Base-by-base conservation (phyloP, 2,329 filamentous ascomycete species). In the Phaeoacremonium minimum region DNA sequence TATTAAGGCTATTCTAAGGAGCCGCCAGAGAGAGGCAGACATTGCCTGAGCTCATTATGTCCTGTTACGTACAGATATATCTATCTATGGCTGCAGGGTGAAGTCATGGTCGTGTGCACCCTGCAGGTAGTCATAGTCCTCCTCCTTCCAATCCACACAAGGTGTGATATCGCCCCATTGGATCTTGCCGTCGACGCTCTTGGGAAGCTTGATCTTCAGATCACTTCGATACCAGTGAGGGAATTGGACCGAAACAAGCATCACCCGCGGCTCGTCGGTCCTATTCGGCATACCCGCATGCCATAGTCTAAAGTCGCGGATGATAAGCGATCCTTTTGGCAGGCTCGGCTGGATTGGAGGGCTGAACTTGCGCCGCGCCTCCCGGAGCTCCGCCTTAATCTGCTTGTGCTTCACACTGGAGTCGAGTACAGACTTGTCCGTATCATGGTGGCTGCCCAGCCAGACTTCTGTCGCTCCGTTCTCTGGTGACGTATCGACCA, bases 381-480 rank as follows among this genome's bases (percentile, higher is more conserved):
- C 54, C 14, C 61, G 40, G 6, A 60, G 42, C 2, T 57, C 51
- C 6, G 50, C 39, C 17, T 52, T 55, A 36, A 66, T 60, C 36
- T 49, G 33, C 31, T 39, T 29, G 8, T 41, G 18, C 22, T 38
- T 26, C 37, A 32, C 16, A 7, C 40, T 33, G 8, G 43, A 30
- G 33, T 48, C 45, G 38, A 57, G 53, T 30, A 53, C 48, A 17
- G 50, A 38, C 22, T 50, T 41, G 40, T 56, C 45, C 37, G 59
- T 61, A 15, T 61, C 60, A n/a, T 50, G 41, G 44, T 74, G 71
- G 1, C 62, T 67, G 2, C 70, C 70, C 0, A 66, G 57, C 70
- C 71, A 75, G 13, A 74, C 49, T 47, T 74, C 70, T 0, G 69
- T 75, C 2, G 61, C 58, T 13, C 70, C 71, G 35, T 73, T 73